Conservation (phyloP, 1,284 basidiomycete species). For the Apiotrichum domesticum region DNA sequence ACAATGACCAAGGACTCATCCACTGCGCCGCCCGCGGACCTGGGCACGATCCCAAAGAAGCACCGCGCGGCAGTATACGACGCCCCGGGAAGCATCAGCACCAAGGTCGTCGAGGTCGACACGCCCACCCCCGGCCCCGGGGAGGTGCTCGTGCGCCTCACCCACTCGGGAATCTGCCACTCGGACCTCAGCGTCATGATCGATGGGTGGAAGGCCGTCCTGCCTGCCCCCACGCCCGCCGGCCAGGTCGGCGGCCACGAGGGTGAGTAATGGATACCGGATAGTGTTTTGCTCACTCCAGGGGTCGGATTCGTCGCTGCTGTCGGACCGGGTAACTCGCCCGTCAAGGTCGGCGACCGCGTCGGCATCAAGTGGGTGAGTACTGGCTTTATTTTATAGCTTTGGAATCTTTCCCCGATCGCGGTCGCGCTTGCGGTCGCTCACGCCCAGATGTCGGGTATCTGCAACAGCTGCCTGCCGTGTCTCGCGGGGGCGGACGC, state of each 20-base stretch:
- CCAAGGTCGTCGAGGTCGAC: slow-evolving; percentile 15
- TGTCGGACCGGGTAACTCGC: slow-evolving; percentile 11
- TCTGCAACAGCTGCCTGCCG: slow-evolving; percentile 9
- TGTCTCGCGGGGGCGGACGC: slow-evolving; percentile 10
- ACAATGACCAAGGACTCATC: too few relatives aligned
- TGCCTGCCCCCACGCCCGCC: slow-evolving; percentile 5
- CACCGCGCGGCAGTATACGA: slow-evolving; percentile 16
- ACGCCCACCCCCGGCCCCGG: slow-evolving; percentile 13
- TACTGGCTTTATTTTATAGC: not conserved
- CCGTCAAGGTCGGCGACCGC: slow-evolving; percentile 15
- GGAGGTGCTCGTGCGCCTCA: slow-evolving; percentile 13
- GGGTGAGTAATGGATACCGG: slow-evolving; percentile 2
- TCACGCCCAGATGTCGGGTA: not conserved
- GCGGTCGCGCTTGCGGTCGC: not conserved
- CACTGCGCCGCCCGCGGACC: not conserved
- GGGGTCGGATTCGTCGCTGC: slow-evolving; percentile 13
- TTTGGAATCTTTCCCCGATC: too few relatives aligned
- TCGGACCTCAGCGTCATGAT: slow-evolving; percentile 14
- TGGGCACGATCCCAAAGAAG: slow-evolving; percentile 11
- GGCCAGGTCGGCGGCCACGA: slow-evolving; percentile 16
- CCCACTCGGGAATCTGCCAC: slow-evolving; percentile 17
- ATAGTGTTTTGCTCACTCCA: not conserved
- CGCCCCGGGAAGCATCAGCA: slow-evolving; percentile 11
- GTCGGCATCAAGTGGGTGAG: slow-evolving; percentile 15
- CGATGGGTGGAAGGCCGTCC: slow-evolving; percentile 9